Evolutionary conservation across 768 basidiomycete species (phyloP).

Genomic region (Trametes cinnabarina): DNA sequence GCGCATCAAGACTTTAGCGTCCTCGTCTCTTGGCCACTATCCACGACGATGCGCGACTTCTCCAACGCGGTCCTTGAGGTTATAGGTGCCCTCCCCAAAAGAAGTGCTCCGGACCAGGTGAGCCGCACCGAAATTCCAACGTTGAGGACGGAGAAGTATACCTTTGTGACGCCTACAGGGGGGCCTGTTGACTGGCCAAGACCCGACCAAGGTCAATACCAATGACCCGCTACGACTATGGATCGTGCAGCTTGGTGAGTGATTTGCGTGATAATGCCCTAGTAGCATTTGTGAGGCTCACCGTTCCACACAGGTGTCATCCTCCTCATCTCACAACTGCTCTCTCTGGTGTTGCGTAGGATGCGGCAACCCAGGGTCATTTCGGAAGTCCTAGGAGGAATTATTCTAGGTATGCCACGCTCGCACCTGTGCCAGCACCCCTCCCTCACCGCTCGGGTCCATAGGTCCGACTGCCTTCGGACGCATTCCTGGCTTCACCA

Average conservation of each 20-base stretch:
- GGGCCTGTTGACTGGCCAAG: background rate
- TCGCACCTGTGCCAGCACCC: no score
- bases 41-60: background rate
- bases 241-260: constrained; percentile 71
- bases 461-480: constrained; percentile 69
- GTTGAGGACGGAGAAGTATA: no score
- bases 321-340: constrained; percentile 71
- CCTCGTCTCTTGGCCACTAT: background rate
- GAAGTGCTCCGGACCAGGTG: background rate
- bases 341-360: constrained; percentile 59
- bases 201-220: constrained; percentile 31
- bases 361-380: constrained; percentile 92
- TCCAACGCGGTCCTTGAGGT: background rate
- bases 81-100: background rate
- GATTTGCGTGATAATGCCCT: no score
- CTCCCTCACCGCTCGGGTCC: no score
- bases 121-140: no score
- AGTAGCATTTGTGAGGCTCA: no score
- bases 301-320: constrained; percentile 58
- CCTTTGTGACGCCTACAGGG: background rate
- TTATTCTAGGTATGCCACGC: constrained; percentile 56
- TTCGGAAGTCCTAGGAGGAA: constrained; percentile 88
- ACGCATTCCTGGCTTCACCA: constrained; percentile 68
- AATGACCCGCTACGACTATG: constrained; percentile 72
- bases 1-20: background rate